Evolutionary conservation across 2,329 filamentous ascomycete species (phyloP).

Genomic region (Monosporascus sp.): DNA sequence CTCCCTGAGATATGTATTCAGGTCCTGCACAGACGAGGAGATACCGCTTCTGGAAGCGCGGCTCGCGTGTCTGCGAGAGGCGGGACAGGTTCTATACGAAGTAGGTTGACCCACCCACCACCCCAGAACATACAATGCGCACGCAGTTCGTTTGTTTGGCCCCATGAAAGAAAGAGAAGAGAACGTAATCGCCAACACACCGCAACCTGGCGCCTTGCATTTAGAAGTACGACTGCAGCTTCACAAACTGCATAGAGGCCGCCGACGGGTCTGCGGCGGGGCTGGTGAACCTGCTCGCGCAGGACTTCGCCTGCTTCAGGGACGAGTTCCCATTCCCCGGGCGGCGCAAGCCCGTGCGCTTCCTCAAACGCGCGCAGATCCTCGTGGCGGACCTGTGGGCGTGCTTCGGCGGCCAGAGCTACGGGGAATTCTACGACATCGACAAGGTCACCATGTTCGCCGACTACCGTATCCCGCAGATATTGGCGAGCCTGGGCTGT

Average conservation of each 20-base stretch:
- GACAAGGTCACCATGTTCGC: conserved; percentile 98
- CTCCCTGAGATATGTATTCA: conserved; percentile 70
- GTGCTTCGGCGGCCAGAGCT: conserved; percentile 76
- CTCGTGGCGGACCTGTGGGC: conserved; percentile 96
- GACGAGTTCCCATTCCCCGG: conserved; percentile 75
- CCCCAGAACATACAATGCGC: conserved; percentile 1
- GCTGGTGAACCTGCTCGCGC: conserved; percentile 79
- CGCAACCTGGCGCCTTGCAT: conserved; percentile 15
- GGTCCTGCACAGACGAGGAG: conserved; percentile 77
- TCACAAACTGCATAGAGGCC: conserved; percentile 66
- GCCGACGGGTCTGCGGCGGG: conserved; percentile 75
- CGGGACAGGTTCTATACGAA: conserved; percentile 72
- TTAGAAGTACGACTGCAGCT: conserved; percentile 70
- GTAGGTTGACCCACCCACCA: conserved; percentile 38
- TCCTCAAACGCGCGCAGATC: conserved; percentile 94
- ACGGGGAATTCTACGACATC: conserved; percentile 82
- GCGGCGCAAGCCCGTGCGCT: conserved; percentile 62
- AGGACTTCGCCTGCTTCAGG: conserved; percentile 78
- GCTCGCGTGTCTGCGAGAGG: conserved; percentile 74
- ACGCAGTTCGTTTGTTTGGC: not conserved
- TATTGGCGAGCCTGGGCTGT: conserved; percentile 76
- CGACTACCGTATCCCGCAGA: conserved; percentile 94
- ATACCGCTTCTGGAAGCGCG: conserved; percentile 81
- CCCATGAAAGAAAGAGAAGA: not conserved
- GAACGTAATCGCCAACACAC: conserved; percentile 11